Evolutionary conservation across 2,329 filamentous ascomycete species (phyloP), one percentile per base, ranked within the genome.

Genomic region (Rugonectria rugulosa): DNA sequence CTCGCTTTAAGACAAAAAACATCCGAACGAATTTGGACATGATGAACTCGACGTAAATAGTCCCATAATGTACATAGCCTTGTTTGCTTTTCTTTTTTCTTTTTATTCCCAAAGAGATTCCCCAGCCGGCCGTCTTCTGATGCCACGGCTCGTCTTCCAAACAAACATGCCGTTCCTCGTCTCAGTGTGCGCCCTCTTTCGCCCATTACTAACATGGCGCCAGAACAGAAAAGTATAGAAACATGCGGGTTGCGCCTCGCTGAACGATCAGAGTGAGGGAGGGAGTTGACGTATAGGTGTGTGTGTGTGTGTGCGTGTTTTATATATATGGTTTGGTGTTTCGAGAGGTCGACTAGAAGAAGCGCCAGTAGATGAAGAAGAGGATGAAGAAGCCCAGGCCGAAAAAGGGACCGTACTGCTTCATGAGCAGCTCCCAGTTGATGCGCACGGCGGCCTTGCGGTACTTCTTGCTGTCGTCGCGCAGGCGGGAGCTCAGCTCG

Each of bases 391-490:
- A 80, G 2, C 84, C 92, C 54, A 98, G 79, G 3, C 83, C 91
- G 23, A 84, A 94, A 75, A 98, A 88, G 3, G 95, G 95, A 1
- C 92, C 95, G 72, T 98, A 99, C 85, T 97, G 94, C 81, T 97
- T 97, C 59, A 98, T 64, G 72, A 99, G 79, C 73, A 98, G 78
- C 75, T 99, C 94, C 96, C 95, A 99, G 75, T 99, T 99, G 74
- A 99, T 99, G 71, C 90, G 85, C 53, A 97, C 92, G 1, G 95
- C 95, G 4, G 95, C 95, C 72, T 89, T 88, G 70, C 89, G 86
- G 77, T 99, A 99, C 78, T 97, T 98, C 75, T 89, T 91, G 73
- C 90, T 95, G 72, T 99, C 95, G 72, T 99, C 95, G 61, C 91
- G 82, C 72, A 99, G 76, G 59, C 94, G 81, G 53, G 87, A 89